phyloP scores from a whole-genome alignment of 2,329 filamentous ascomycete species.

The Thielaviopsis punctulata region DNA sequence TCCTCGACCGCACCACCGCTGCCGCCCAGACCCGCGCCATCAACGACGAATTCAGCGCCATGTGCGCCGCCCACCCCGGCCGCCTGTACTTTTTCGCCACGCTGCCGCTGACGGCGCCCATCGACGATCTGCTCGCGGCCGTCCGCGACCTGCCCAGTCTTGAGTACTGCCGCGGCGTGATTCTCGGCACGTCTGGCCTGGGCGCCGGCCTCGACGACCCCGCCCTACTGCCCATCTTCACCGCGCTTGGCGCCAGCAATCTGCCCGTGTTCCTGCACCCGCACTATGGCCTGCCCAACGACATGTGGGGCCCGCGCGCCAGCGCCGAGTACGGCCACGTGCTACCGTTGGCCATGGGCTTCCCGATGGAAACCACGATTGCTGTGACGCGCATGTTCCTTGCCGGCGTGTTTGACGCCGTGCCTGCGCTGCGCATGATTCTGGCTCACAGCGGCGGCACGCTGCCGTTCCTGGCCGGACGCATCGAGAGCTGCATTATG shows the following conservation, averaged over 20 bases:
- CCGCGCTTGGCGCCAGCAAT: constrained; percentile 44
- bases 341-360: constrained; percentile 67
- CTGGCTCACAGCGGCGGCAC: constrained; percentile 81
- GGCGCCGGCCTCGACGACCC: constrained; percentile 69
- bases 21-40: constrained; percentile 37
- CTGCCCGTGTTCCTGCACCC: constrained; percentile 73
- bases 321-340: constrained; percentile 66
- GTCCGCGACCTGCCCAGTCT: constrained; percentile 45
- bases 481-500: constrained; percentile 72
- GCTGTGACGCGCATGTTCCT: constrained; percentile 76
- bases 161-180: constrained; percentile 62
- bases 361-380: constrained; percentile 86
- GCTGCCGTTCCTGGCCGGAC: constrained; percentile 70
- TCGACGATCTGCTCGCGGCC: constrained; percentile 43
- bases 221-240: constrained; percentile 52
- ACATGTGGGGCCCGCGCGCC: constrained; percentile 59
- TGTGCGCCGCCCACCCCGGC: constrained; percentile 49
- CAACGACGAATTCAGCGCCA: constrained; percentile 60
- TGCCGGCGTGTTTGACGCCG: constrained; percentile 68
- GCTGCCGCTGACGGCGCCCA: constrained; percentile 55
- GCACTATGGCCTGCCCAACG: constrained; percentile 71
- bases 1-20: constrained; percentile 42
- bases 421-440: constrained; percentile 51
- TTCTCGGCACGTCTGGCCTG: constrained; percentile 70
- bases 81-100: constrained; percentile 71